Percentiles rank a stretch among this genome's conserved stretches.
Conservation (phyloP, 2,329 filamentous ascomycete species). For the Neofusicoccum ribis region DNA sequence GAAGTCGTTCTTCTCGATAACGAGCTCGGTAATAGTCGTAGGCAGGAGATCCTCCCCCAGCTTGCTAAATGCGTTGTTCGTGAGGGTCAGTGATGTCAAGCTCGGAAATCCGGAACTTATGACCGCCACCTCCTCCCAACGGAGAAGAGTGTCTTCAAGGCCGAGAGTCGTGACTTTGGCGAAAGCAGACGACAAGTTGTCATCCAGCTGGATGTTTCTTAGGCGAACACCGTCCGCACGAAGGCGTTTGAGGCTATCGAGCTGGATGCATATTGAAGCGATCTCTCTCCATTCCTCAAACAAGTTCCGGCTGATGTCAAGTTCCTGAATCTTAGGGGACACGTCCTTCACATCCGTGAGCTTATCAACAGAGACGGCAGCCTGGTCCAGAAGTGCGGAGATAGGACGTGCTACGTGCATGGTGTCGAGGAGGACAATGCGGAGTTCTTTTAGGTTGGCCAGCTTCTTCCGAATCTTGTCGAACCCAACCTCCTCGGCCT, state of each 20-base stretch:
- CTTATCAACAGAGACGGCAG: constrained; percentile 35
- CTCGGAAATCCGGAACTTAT: constrained; percentile 55
- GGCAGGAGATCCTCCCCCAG: constrained; percentile 42
- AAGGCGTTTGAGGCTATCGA: constrained; percentile 66
- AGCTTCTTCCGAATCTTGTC: constrained; percentile 85
- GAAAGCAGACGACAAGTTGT: constrained; percentile 30
- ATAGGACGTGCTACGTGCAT: constrained; percentile 57
- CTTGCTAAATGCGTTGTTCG: constrained; percentile 41
- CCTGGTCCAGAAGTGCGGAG: constrained; percentile 25
- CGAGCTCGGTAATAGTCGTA: constrained; percentile 60
- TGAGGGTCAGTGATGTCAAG: constrained; percentile 52
- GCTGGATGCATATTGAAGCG: constrained; percentile 67
- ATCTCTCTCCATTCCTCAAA: constrained; percentile 69
- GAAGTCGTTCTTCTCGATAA: constrained; percentile 73
- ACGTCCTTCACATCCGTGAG: constrained; percentile 54
- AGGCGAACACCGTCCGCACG: constrained; percentile 78
- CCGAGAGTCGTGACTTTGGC: constrained; percentile 45
- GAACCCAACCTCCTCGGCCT: constrained; percentile 91
- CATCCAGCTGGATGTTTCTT: constrained; percentile 34
- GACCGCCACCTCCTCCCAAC: constrained; percentile 38
- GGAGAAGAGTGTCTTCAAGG: constrained; percentile 50
- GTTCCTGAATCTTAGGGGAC: constrained; percentile 64
- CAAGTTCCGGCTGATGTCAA: constrained; percentile 84
- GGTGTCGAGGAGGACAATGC: constrained; percentile 79
- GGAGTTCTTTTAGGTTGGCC: constrained; percentile 74